Evolutionary conservation across 495 filamentous ascomycete species (phyloP).

Genomic region (Bacidia rubella): DNA sequence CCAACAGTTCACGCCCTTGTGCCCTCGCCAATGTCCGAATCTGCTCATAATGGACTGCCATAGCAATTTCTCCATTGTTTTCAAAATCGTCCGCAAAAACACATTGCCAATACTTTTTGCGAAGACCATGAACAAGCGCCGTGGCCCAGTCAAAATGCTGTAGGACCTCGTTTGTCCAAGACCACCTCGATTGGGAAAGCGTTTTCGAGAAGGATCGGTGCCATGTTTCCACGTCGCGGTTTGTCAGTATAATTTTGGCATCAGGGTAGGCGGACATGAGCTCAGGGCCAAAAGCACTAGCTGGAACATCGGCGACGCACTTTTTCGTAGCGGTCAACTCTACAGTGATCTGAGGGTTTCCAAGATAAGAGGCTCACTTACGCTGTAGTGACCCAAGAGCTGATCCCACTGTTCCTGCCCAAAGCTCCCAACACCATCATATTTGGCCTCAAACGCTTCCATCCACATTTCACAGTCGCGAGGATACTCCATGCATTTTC

Average conservation of each 20-base stretch:
- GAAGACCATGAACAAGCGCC: conserved; percentile 7
- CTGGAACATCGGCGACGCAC: conserved; percentile 55
- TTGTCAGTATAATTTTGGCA: conserved; percentile 17
- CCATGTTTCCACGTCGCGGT: conserved; percentile 12
- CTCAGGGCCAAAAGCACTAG: conserved; percentile 51
- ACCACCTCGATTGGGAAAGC: conserved; percentile 6
- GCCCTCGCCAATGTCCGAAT: not conserved
- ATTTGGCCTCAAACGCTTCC: conserved; percentile 51
- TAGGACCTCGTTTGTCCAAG: conserved; percentile 8
- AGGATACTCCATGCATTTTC: conserved; percentile 37
- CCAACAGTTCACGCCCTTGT: conserved; percentile 6
- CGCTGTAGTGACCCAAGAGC: conserved; percentile 49
- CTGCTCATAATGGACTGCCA: conserved; percentile 5
- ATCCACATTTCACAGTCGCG: conserved; percentile 50
- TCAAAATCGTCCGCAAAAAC: conserved; percentile 14
- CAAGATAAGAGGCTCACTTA: conserved; percentile 11
- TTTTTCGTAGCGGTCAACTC: conserved; percentile 7
- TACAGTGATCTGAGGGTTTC: not conserved
- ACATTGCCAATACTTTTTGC: conserved; percentile 8
- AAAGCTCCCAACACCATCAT: conserved; percentile 45
- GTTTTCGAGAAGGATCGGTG: conserved; percentile 8
- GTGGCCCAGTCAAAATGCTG: conserved; percentile 13
- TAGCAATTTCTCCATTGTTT: conserved; percentile 2
- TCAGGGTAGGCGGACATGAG: conserved; percentile 41
- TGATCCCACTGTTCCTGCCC: conserved; percentile 53